Evolutionary conservation across 345 rosid species (phyloP), one percentile per base, ranked within the genome.

Genomic region (Linum lewisii): DNA sequence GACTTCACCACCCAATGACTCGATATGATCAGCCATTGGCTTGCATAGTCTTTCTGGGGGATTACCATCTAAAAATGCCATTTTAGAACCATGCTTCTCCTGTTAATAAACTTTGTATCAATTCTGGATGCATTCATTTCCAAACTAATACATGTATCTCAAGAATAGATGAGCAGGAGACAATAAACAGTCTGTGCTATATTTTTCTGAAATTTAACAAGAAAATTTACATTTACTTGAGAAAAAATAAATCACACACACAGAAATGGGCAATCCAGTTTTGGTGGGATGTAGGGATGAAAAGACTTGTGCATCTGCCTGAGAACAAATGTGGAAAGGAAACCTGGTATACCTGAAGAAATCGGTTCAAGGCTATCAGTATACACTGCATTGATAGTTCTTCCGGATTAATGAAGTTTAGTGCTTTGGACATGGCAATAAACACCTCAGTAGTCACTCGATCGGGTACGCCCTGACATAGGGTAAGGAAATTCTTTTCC

Each of bases 31-130:
- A 59, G 78, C 88, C 19, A 88, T 69, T 5, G 98, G 98, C 87
- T 73, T 76, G 74, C 96, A 88, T 42, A 87, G 98, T 71, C 98
- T 84, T 78, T 92, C 95, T 0, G 95, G 95, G 47, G 97, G 98
- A 66, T 83, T 92, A 54, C 95, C 97, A 82, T 92, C 97, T 73
- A 92, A 82, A 71, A 92, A 92, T 53, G 97, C 98, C 91, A 92
- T 88, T 77, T 92, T 92, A 16, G 97, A 92, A 59, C 98, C 98
- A 75, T 92, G 84, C 65, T 92, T 92, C 75, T 88, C 97, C 97
- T 91, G 83, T 79, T 57, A 62, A 60, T 36, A 8, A 29, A 29
- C 7, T 29, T 29, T 29, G 34, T 29, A 29, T 29, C 15, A 66
- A 29, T 20, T 54, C 38, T 37, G 3, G 3, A 44, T 58, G 22